Evolutionary conservation across 2,329 filamentous ascomycete genomes (phyloP).

Genomic region (Exophiala xenobiotica): DNA sequence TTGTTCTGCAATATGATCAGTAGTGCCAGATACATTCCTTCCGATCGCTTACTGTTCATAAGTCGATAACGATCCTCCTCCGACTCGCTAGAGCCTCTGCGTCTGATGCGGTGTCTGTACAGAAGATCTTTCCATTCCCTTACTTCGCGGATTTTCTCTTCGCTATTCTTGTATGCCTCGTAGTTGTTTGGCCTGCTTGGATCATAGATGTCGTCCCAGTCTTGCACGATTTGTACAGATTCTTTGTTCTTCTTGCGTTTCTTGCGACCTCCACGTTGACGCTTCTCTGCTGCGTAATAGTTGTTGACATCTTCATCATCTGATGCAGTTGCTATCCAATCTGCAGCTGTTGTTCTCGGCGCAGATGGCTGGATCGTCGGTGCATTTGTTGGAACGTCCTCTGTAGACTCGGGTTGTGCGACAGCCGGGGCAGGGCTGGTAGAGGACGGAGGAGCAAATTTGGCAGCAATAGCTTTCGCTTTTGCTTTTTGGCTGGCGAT

Average conservation of each 20-base stretch:
- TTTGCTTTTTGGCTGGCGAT: conserved; percentile 60
- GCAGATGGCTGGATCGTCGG: conserved; percentile 34
- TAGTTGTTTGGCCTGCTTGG: conserved; percentile 78
- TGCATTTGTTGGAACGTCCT: conserved; percentile 12
- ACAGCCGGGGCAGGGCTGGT: conserved; percentile 31
- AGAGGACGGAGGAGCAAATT: conserved; percentile 37
- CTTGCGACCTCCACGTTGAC: conserved; percentile 73
- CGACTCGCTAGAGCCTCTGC: conserved; percentile 44
- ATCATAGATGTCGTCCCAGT: conserved; percentile 93
- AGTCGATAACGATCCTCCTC: conserved; percentile 49
- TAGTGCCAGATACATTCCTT: not conserved
- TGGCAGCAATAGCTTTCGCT: conserved; percentile 61
- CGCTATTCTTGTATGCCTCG: conserved; percentile 78
- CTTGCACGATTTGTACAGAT: conserved; percentile 52
- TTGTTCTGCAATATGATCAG: conserved; percentile 38
- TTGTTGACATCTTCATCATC: conserved; percentile 76
- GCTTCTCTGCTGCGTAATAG: conserved; percentile 64
- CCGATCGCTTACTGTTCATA: conserved; percentile 46
- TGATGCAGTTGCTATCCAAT: conserved; percentile 69
- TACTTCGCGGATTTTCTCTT: conserved; percentile 77
- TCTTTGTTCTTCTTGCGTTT: conserved; percentile 74
- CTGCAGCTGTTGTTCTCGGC: conserved; percentile 69
- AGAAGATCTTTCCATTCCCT: conserved; percentile 82
- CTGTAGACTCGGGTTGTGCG: conserved; percentile 27
- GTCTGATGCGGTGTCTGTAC: conserved; percentile 66